Percentiles rank a stretch among this genome's conserved stretches.
Conservation (phyloP, 441 rosid species). For the Iberis amara region DNA sequence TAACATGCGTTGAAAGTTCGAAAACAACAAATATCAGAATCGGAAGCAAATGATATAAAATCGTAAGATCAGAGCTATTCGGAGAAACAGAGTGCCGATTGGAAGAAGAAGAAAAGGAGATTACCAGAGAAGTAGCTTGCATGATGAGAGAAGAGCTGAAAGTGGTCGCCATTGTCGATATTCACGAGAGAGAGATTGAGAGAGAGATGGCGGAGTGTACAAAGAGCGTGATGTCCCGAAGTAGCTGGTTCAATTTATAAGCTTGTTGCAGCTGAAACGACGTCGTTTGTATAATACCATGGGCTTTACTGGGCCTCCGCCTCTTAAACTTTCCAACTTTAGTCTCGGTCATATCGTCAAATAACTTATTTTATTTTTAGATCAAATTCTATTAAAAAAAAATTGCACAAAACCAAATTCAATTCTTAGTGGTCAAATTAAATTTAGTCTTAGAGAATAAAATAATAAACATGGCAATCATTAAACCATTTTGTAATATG, state of each 20-base stretch:
- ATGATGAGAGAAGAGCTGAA: conserved; percentile 35
- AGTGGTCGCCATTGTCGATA: conserved; percentile 38
- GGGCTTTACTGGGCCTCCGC: conserved; percentile 8
- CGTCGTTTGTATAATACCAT: conserved; percentile 3
- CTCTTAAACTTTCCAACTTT: too few relatives aligned
- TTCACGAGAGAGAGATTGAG: conserved; percentile 4
- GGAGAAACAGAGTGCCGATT: neutral
- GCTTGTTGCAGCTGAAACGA: neutral
- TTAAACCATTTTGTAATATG: too few relatives aligned
- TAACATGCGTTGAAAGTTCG: too few relatives aligned
- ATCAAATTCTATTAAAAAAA: too few relatives aligned
- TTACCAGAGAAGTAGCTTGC: conserved; percentile 27
- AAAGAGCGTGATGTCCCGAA: conserved; percentile 22
- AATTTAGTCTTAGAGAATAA: too few relatives aligned
- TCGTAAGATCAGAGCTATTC: neutral
- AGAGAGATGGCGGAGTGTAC: conserved; percentile 31
- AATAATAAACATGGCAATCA: too few relatives aligned
- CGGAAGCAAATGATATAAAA: neutral
- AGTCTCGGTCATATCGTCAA: too few relatives aligned
- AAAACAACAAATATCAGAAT: neutral
- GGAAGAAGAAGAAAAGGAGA: neutral
- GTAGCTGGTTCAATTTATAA: conserved; percentile 18
- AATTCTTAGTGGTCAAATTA: too few relatives aligned
- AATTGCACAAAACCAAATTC: too few relatives aligned
- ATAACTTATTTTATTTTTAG: too few relatives aligned